Conservation (phyloP, 768 basidiomycete genomes). For the Pleurotus salmoneostramineus region DNA sequence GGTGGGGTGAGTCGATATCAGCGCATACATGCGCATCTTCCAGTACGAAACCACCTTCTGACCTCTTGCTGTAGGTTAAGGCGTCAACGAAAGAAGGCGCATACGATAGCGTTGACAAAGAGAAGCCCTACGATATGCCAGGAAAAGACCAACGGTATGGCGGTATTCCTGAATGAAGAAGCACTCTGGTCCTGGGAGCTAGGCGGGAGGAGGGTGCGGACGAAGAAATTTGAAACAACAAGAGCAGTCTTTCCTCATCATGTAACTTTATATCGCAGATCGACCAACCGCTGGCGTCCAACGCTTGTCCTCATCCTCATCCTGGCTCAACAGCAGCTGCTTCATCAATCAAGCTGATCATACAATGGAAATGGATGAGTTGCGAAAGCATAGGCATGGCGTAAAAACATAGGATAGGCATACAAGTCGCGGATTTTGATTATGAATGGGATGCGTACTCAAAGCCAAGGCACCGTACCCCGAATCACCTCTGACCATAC, state of each 20-base stretch:
- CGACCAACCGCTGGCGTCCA: no score
- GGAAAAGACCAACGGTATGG: slow-evolving; percentile 10
- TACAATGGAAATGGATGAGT: neutral
- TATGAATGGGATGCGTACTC: no score
- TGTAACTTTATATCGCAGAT: no score
- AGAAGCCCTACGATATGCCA: neutral
- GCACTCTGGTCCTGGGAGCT: no score
- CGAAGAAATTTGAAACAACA: no score
- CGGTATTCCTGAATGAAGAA: neutral
- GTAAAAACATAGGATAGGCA: slow-evolving; percentile 1
- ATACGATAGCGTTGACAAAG: neutral
- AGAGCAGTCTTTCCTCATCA: no score
- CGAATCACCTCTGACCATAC: no score
- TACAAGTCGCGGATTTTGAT: slow-evolving; percentile 5
- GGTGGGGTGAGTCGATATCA: neutral
- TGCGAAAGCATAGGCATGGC: slow-evolving; percentile 3
- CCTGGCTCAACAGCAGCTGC: no score
- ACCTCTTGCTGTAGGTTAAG: neutral
- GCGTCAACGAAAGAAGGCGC: neutral
- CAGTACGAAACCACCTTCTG: neutral
- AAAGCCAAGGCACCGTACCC: no score
- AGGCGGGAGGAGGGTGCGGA: no score
- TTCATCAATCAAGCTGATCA: no score
- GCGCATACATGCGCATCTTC: neutral
- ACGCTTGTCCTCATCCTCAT: no score